Percentiles rank a stretch among this genome's conserved stretches.
phyloP scores from a whole-genome alignment of 352 stramenopile species.

The Pythium insidiosum region DNA sequence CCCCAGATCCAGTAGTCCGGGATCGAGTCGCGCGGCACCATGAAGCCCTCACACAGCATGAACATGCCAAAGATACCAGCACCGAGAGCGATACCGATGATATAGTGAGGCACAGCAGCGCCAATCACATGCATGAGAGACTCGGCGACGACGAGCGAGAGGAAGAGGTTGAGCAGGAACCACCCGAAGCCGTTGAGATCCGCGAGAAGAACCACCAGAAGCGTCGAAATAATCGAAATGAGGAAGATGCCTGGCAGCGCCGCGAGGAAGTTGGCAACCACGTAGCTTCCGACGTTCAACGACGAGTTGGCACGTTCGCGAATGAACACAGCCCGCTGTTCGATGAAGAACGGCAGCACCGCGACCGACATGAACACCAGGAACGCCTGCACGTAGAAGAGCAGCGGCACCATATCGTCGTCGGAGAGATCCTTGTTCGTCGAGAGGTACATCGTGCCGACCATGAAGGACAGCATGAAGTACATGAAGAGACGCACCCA shows the following conservation, averaged over 20 bases:
- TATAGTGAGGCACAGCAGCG: slow-evolving; percentile 38
- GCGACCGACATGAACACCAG: slow-evolving; percentile 87
- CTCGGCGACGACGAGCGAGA: slow-evolving; percentile 38
- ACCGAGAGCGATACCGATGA: slow-evolving; percentile 42
- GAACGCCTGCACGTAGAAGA: slow-evolving; percentile 86
- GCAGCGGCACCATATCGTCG: slow-evolving; percentile 34
- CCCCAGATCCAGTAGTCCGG: slow-evolving; percentile 36
- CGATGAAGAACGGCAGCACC: slow-evolving; percentile 81
- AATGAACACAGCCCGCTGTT: slow-evolving; percentile 60
- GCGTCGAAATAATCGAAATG: slow-evolving; percentile 26
- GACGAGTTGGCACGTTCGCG: slow-evolving; percentile 57
- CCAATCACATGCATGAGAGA: slow-evolving; percentile 35
- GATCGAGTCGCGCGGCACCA: slow-evolving; percentile 30
- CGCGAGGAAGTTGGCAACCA: slow-evolving; percentile 41
- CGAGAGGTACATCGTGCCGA: slow-evolving; percentile 64
- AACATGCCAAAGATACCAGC: slow-evolving; percentile 45
- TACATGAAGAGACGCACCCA: slow-evolving; percentile 69
- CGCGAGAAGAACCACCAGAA: slow-evolving; percentile 23
- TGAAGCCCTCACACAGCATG: slow-evolving; percentile 47
- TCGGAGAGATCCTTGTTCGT: slow-evolving; percentile 33
- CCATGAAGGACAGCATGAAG: slow-evolving; percentile 54
- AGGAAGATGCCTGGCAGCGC: slow-evolving; percentile 37
- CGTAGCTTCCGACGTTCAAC: slow-evolving; percentile 47
- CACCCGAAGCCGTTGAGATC: slow-evolving; percentile 23
- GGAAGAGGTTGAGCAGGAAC: slow-evolving; percentile 37